Percentiles rank a stretch among this genome's conserved stretches.
phyloP scores from a whole-genome alignment of 2,329 filamentous ascomycete genomes.

The Penicillium capsulatum region DNA sequence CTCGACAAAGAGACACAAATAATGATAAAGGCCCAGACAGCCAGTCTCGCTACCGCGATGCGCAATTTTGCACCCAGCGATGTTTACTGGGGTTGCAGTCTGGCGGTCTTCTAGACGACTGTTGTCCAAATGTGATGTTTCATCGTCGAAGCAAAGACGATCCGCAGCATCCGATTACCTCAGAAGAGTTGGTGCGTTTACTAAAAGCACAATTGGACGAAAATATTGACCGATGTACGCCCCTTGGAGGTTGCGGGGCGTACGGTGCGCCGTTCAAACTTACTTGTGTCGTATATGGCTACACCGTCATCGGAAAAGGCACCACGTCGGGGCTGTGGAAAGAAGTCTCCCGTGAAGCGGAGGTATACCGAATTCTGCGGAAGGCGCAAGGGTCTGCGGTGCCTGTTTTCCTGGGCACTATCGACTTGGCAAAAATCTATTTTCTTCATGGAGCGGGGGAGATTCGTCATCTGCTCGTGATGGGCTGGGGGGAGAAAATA shows the following conservation, averaged over 20 bases:
- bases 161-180: constrained; percentile 12
- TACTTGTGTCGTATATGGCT: constrained; percentile 22
- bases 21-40: neutral
- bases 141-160: constrained; percentile 7
- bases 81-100: constrained; percentile 25
- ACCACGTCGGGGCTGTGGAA: constrained; percentile 26
- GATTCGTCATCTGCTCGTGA: no score
- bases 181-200: constrained; percentile 12
- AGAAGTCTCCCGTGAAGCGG: neutral
- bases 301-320: constrained; percentile 28
- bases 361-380: constrained; percentile 1
- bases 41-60: neutral
- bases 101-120: constrained; percentile 16
- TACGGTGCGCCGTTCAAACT: constrained; percentile 29
- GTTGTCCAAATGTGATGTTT: constrained; percentile 24
- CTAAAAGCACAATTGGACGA: constrained; percentile 25
- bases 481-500: no score
- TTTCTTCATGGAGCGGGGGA: no score
- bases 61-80: constrained; percentile 22
- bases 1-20: neutral
- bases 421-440: constrained; percentile 22
- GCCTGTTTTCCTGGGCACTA: constrained; percentile 26
- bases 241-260: constrained; percentile 15
- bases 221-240: constrained; percentile 23
- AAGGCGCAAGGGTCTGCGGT: constrained; percentile 25